Evolutionary conservation across 1,284 basidiomycete species (phyloP).

Genomic region (Phellopilus nigrolimitatus): DNA sequence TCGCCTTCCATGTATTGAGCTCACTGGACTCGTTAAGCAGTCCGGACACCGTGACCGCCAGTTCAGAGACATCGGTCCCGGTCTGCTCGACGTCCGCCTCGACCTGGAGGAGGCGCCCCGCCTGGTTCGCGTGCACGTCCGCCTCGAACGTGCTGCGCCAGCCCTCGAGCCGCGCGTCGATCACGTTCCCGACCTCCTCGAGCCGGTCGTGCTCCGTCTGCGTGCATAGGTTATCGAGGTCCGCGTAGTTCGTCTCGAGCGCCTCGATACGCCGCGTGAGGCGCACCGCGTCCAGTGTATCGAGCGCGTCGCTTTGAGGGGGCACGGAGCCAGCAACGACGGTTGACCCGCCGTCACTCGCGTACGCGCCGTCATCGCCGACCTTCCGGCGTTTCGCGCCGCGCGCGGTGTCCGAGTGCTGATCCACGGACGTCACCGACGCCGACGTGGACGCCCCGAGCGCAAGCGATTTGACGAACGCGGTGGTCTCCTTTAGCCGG

Average conservation of each 20-base stretch:
- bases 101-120: constrained; percentile 37
- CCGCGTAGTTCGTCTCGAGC: constrained; percentile 35
- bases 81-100: constrained; percentile 13
- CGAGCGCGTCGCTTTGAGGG: background rate
- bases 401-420: constrained; percentile 3
- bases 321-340: background rate
- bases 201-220: constrained; percentile 34
- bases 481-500: constrained; percentile 15
- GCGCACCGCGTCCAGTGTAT: constrained; percentile 28
- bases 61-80: background rate
- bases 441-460: constrained; percentile 3
- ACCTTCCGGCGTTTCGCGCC: constrained; percentile 13
- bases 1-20: background rate
- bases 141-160: constrained; percentile 19
- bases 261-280: constrained; percentile 36
- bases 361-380: constrained; percentile 11
- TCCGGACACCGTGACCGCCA: constrained; percentile 6
- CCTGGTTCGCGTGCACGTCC: background rate
- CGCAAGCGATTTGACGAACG: constrained; percentile 19
- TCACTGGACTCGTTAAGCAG: background rate
- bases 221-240: constrained; percentile 41
- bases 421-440: constrained; percentile 7
- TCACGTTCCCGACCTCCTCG: constrained; percentile 36
- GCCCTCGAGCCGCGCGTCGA: constrained; percentile 35
- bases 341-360: constrained; percentile 2